These are phyloP conservation scores for Pseudomonodictys pantanalensis DNA, from an alignment of 495 filamentous ascomycete species.

Conservation along the genomic window DNA sequence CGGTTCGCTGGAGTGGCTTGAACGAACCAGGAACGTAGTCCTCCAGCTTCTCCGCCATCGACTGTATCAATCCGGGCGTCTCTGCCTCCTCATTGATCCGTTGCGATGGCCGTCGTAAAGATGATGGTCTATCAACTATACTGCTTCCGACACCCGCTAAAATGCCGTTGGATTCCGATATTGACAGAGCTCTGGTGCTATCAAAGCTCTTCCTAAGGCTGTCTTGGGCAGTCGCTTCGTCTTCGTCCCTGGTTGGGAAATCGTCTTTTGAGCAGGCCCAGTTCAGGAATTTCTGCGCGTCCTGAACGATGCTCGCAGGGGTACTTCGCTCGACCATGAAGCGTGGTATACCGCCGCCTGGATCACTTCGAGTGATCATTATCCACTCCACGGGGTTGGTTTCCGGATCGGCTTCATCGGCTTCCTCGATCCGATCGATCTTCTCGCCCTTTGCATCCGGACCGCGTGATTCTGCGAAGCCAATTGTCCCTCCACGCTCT, in stretches of 20 bases:
- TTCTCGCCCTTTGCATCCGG: slow-evolving; percentile 43
- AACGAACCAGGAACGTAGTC: slow-evolving; percentile 13
- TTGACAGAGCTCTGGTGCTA: slow-evolving; percentile 11
- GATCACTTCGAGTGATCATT: slow-evolving; percentile 93
- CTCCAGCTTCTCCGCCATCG: slow-evolving; percentile 12
- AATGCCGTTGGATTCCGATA: slow-evolving; percentile 29
- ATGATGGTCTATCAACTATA: slow-evolving; percentile 20
- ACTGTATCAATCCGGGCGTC: slow-evolving; percentile 5
- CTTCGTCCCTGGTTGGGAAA: slow-evolving; percentile 41
- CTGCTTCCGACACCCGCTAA: slow-evolving; percentile 30
- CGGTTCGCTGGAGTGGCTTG: slow-evolving; percentile 18
- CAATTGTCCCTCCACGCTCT: slow-evolving; percentile 49
- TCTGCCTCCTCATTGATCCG: neutral
- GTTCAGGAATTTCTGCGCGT: slow-evolving; percentile 80
- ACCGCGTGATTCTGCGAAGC: slow-evolving; percentile 46
- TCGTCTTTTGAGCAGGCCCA: slow-evolving; percentile 68
- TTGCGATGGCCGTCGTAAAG: slow-evolving; percentile 13
- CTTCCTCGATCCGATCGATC: slow-evolving; percentile 37
- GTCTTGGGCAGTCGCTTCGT: slow-evolving; percentile 28
- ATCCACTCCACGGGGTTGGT: slow-evolving; percentile 84
- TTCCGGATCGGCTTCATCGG: slow-evolving; percentile 51
- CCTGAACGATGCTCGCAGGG: slow-evolving; percentile 73
- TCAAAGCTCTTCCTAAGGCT: slow-evolving; percentile 22
- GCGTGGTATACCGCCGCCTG: slow-evolving; percentile 84
- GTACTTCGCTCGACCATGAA: slow-evolving; percentile 96